Evolutionary conservation across 1,139 yeast species (phyloP), one percentile per base, ranked within the genome.

Genomic region (Diutina mesorugosa): DNA sequence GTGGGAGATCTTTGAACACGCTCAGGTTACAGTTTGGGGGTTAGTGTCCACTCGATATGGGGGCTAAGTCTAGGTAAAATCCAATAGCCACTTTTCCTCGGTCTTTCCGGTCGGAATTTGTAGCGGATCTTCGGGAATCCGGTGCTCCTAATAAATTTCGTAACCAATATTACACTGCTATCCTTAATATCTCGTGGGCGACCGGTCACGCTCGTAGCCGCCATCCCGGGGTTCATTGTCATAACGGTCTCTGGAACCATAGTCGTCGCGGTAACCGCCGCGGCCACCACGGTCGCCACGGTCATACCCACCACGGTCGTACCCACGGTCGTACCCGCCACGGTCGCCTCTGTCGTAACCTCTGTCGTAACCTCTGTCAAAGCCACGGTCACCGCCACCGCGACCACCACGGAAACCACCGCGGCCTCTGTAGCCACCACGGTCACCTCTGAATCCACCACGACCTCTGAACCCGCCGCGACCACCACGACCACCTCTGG

Each of bases 401-500:
- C 51, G 51, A n/a, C 51, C 51, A 47, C 51, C 51, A 14, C 51
- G 38, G 38, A 47, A 47, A 29, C 35, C 35, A 14, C 35, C 51
- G 10, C 47, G 47, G 54, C 55, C 58, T 57, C 58, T 56, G 62
- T 68, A 62, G 52, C 68, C 64, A 47, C 66, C 61, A 50, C 73
- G 67, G 66, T 70, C 59, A 29, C 59, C 62, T 12, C 54, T 29
- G 41, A 51, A 51, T 9, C 54, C 54, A n/a, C 48, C 48, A 9
- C 48, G 28, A 29, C 30, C 51, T 26, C 55, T 26, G 48, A 38
- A 45, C 9, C 46, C 60, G 16, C 55, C 55, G 6, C 55, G 51
- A 59, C 80, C 79, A 57, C 77, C 72, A 66, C 82, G 77, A 74
- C 84, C 76, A 61, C 83, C 76, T 60, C 81, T 79, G 57, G 85